A percentile compares a stretch with the other conserved stretches of the same genome.
phyloP scores from a whole-genome alignment of 495 filamentous ascomycete genomes.

The Aspergillus bertholletiae region DNA sequence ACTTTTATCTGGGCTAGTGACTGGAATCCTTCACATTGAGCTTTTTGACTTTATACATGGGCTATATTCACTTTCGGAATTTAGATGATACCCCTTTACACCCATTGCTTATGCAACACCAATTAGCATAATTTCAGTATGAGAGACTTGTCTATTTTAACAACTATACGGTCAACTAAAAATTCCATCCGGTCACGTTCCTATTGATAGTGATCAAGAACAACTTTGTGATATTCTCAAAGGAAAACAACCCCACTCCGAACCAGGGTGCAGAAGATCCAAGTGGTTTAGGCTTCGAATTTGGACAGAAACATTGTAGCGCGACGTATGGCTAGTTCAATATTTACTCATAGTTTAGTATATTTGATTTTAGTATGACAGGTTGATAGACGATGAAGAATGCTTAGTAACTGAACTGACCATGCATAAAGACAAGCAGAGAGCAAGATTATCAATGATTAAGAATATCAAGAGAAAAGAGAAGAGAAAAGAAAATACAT shows the following conservation, averaged over 20 bases:
- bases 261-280: too few relatives aligned
- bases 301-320: not conserved
- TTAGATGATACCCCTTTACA: not conserved
- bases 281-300: not conserved
- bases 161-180: too few relatives aligned
- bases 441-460: not conserved
- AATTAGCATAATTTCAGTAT: too few relatives aligned
- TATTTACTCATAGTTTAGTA: not conserved
- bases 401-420: not conserved
- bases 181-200: too few relatives aligned
- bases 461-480: not conserved
- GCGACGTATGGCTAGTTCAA: not conserved
- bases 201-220: not conserved
- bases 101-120: not conserved
- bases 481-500: not conserved
- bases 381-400: too few relatives aligned
- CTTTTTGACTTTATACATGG: not conserved
- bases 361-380: not conserved
- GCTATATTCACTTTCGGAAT: not conserved
- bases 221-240: not conserved
- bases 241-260: too few relatives aligned
- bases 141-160: too few relatives aligned
- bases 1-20: conserved; percentile 93
- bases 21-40: conserved; percentile 51
- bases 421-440: not conserved